Conservation (phyloP, 768 basidiomycete genomes). For the Amyloporia xantha region DNA sequence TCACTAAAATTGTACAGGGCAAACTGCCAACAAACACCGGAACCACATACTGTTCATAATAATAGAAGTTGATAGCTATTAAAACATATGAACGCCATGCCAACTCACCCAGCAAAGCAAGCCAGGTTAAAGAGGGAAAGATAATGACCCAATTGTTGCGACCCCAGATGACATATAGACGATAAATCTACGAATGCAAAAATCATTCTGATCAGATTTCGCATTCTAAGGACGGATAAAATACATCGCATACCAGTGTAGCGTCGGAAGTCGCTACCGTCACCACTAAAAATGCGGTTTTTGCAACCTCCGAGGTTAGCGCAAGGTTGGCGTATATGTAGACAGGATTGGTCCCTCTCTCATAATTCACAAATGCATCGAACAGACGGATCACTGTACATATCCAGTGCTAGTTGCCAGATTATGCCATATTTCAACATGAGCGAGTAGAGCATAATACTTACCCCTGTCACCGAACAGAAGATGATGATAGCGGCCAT, state of each 20-base stretch:
- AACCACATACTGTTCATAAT: not conserved
- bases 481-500: conserved; percentile 1
- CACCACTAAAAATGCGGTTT: not conserved
- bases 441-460: not conserved
- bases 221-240: not conserved
- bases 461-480: not conserved
- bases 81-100: not conserved
- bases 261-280: conserved; percentile 1
- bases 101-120: not conserved
- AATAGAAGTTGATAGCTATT: not conserved
- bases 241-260: not conserved
- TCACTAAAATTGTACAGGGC: not conserved
- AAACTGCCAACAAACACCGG: conserved; percentile 1
- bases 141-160: not conserved
- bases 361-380: conserved; percentile 1
- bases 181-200: conserved; percentile 5
- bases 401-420: not conserved
- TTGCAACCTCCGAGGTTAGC: not conserved
- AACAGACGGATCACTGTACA: not conserved
- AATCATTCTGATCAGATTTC: too few species aligned
- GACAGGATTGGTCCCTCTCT: not conserved
- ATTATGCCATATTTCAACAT: not conserved
- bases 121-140: not conserved
- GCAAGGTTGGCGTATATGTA: conserved; percentile 1
- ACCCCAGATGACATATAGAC: conserved; percentile 2